These are phyloP conservation scores for Arabidopsis arenosa DNA, from an alignment of 345 rosid genomes.

Conservation along the genomic window DNA sequence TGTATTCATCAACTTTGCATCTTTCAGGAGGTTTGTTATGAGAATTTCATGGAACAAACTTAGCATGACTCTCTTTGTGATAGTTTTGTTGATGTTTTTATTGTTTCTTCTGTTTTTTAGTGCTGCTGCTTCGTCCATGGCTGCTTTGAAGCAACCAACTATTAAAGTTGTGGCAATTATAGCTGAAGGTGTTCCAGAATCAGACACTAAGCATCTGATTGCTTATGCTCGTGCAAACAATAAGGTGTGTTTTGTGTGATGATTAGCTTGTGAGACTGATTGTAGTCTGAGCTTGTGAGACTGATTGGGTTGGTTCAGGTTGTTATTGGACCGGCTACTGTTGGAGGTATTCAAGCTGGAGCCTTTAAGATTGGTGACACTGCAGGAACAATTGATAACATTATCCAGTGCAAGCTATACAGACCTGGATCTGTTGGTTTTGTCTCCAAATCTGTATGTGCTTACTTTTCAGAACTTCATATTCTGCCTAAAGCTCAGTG, in stretches of 20 bases:
- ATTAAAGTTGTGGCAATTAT: constrained; percentile 88
- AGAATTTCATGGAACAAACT: not conserved
- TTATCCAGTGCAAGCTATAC: constrained; percentile 90
- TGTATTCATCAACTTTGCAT: constrained; percentile 95
- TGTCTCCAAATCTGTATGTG: constrained; percentile 96
- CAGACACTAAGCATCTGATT: constrained; percentile 82
- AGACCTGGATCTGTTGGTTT: constrained; percentile 99
- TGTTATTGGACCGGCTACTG: constrained; percentile 93
- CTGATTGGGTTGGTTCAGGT: constrained; percentile 54
- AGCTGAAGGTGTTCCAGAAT: constrained; percentile 94
- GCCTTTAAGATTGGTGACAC: constrained; percentile 98
- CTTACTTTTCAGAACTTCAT: not conserved
- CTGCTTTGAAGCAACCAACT: constrained; percentile 93
- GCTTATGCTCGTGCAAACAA: constrained; percentile 87
- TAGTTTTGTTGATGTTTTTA: not conserved
- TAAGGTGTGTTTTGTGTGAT: constrained; percentile 53
- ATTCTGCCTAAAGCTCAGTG: constrained; percentile 5
- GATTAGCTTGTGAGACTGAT: constrained; percentile 29
- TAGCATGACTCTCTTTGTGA: constrained; percentile 8
- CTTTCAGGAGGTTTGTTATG: constrained; percentile 78
- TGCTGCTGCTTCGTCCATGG: constrained; percentile 91
- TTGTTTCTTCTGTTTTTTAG: not conserved
- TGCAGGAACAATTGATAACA: constrained; percentile 97
- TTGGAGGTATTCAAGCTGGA: constrained; percentile 97
- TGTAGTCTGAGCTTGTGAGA: constrained; percentile 10